Evolutionary conservation across 306 rosid species (phyloP).

Genomic region (Vigna angularis): DNA sequence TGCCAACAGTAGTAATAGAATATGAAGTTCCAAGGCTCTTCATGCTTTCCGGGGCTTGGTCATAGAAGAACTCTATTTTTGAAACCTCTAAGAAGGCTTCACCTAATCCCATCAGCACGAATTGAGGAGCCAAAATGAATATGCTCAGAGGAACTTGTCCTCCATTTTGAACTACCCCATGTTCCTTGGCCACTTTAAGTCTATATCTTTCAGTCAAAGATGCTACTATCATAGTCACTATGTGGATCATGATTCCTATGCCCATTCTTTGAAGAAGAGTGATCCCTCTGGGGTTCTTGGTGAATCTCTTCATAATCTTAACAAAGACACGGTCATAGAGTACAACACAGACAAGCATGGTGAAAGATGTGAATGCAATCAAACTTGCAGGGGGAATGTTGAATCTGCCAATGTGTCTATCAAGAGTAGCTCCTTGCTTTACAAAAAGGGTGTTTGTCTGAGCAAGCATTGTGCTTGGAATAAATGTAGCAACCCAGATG

Average conservation of each 20-base stretch:
- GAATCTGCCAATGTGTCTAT: slow-evolving; percentile 64
- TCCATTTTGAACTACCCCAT: slow-evolving; percentile 24
- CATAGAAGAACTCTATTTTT: slow-evolving; percentile 75
- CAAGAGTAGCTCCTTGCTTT: slow-evolving; percentile 74
- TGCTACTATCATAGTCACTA: slow-evolving; percentile 56
- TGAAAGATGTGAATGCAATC: slow-evolving; percentile 53
- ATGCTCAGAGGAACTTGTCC: slow-evolving; percentile 63
- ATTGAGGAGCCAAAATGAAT: slow-evolving; percentile 72
- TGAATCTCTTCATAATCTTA: slow-evolving; percentile 49
- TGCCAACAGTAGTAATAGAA: slow-evolving; percentile 64
- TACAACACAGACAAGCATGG: slow-evolving; percentile 58
- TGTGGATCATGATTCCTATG: slow-evolving; percentile 60
- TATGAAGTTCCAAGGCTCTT: slow-evolving; percentile 79
- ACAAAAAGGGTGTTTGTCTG: slow-evolving; percentile 64
- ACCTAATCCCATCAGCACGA: slow-evolving; percentile 61
- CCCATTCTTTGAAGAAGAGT: slow-evolving; percentile 77
- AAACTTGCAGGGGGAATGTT: slow-evolving; percentile 71
- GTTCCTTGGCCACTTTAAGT: slow-evolving; percentile 53
- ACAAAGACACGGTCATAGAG: slow-evolving; percentile 69
- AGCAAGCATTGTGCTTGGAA: slow-evolving; percentile 59
- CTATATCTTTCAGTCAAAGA: slow-evolving; percentile 61
- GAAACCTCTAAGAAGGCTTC: slow-evolving; percentile 70
- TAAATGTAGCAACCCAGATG: slow-evolving; percentile 55
- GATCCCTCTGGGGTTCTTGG: slow-evolving; percentile 75
- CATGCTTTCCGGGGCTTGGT: slow-evolving; percentile 83